Conservation (phyloP, 129 eudicot genomes). For the Lonicera japonica region DNA sequence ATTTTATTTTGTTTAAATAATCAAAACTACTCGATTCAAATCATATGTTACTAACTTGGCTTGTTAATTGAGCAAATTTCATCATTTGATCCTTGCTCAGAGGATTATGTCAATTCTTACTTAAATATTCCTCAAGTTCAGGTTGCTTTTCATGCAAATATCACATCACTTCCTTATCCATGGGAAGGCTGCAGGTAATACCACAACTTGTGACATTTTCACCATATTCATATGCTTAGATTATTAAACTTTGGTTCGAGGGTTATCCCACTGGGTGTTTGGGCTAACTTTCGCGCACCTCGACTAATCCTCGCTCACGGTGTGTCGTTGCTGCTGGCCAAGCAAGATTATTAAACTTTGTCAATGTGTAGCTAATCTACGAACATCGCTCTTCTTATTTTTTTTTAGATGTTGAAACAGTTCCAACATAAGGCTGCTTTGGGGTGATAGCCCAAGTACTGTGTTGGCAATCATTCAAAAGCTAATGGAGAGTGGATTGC, state of each 20-base stretch:
- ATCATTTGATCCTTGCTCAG: conserved; percentile 18
- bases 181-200: conserved; percentile 8
- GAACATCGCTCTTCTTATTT: too few species aligned
- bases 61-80: background rate
- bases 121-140: conserved; percentile 12
- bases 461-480: background rate
- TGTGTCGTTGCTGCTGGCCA: too few species aligned
- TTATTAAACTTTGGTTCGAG: too few species aligned
- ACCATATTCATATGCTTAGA: background rate
- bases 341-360: too few species aligned
- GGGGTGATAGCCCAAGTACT: background rate
- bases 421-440: background rate
- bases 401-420: too few species aligned
- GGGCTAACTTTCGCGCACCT: too few species aligned
- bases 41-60: background rate
- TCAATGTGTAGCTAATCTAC: too few species aligned
- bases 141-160: background rate
- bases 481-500: conserved; percentile 3
- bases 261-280: too few species aligned
- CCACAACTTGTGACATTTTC: background rate
- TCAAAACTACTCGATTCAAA: background rate
- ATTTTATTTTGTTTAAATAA: background rate
- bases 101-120: conserved; percentile 3
- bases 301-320: too few species aligned
- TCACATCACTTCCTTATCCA: background rate